Base-by-base conservation (phyloP, 768 basidiomycete species). In the Hebeloma cylindrosporum region DNA sequence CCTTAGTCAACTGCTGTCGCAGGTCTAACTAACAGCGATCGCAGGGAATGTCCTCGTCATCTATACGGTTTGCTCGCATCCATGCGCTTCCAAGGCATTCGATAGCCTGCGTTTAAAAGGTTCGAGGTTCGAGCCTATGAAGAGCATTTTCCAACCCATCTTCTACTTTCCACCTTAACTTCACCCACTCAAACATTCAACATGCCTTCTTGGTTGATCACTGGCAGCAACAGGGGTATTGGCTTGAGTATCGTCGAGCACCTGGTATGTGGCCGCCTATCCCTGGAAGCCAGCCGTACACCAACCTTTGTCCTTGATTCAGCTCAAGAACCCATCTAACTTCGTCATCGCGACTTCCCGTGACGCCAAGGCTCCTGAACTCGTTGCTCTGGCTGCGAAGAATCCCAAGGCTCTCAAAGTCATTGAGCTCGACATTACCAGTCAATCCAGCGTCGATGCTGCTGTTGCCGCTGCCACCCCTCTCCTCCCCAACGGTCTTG, bases 191-290 rank as follows among this genome's bases (percentile, higher is more conserved):
- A 36, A 21, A 36, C 34, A 20, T 36, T 26, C 36, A 53, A 38
- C 25, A 59, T 59, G 57, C 52, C 57, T 48, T 56, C 59, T 42
- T 57, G 54, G 54, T 47, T 60, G 42, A 58, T 58, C 47, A 60
- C 59, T 32, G 59, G 59, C 28, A 52, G 57, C n/a, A 52, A 48
- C 46, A 52, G 57, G 25, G 59, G 59, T 37, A 59, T 60, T 26
- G 59, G 59, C 21, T 30, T 57, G 20, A 18, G 43, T 29, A 48
- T 46, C 20, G 55, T 56, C 29, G 29, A 52, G 28, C 22, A 36
- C 17, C 31, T 60, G 39, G 59, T 60, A 28, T 16, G 53, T 32
- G 7, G 8, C 11, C 3, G 7, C 7, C 25, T 32, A 43, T 27
- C 28, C n/a, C 11, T 22, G 1, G 14, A 33, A 25, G 27, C 38